Percentiles rank a stretch among this genome's conserved stretches.
phyloP scores from a whole-genome alignment of 441 rosid species.

The Populus hybrid region DNA sequence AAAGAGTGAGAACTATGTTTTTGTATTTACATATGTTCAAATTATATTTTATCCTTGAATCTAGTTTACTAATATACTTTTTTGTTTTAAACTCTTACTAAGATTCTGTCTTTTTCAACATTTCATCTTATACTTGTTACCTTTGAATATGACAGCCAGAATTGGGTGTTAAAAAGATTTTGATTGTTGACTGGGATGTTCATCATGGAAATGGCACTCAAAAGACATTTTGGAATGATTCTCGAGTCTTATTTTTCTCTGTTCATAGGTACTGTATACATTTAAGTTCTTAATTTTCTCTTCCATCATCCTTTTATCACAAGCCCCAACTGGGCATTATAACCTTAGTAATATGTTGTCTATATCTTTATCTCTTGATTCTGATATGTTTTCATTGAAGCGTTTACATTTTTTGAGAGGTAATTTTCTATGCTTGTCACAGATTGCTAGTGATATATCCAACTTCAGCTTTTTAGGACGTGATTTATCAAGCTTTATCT shows the following conservation, averaged over 20 bases:
- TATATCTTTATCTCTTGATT: neutral
- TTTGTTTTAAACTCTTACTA: constrained; percentile 3
- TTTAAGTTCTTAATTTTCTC: constrained; percentile 7
- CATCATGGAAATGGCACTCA: constrained; percentile 98
- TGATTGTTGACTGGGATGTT: constrained; percentile 98
- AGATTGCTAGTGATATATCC: neutral
- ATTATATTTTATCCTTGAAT: neutral
- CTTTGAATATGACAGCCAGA: constrained; percentile 46
- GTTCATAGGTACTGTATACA: constrained; percentile 71
- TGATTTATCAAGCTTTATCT: neutral
- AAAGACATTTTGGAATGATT: constrained; percentile 86
- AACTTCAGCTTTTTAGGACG: neutral
- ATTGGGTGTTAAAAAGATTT: constrained; percentile 69
- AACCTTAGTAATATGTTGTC: neutral
- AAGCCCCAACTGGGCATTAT: neutral
- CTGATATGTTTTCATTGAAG: neutral
- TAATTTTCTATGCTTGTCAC: neutral
- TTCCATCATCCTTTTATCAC: constrained; percentile 1
- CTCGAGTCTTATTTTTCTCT: constrained; percentile 92
- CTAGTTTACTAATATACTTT: neutral
- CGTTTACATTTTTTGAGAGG: neutral
- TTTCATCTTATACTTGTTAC: neutral
- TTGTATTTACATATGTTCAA: neutral
- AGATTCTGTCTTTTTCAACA: neutral
- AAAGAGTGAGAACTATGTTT: constrained; percentile 44